Percentiles rank a stretch among this genome's conserved stretches.
Conservation (phyloP, 768 basidiomycete species). For the Trametes coccinea region DNA sequence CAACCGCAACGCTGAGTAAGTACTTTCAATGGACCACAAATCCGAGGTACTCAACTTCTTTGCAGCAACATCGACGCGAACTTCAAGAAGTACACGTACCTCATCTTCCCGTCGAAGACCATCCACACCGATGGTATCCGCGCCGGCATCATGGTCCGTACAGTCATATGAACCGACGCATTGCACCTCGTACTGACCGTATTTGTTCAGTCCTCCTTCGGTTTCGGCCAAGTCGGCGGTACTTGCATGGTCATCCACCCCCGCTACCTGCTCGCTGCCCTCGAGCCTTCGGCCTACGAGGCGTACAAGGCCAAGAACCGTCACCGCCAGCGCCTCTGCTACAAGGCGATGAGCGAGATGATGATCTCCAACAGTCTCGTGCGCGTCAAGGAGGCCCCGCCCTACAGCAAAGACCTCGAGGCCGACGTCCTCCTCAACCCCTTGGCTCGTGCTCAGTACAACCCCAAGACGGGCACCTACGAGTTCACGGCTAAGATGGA, state of each 20-base stretch:
- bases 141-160: constrained; percentile 78
- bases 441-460: constrained; percentile 78
- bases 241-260: constrained; percentile 87
- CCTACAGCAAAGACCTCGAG: constrained; percentile 86
- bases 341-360: constrained; percentile 94
- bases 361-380: constrained; percentile 93
- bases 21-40: constrained; percentile 20
- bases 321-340: constrained; percentile 66
- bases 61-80: constrained; percentile 87
- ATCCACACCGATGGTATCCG: constrained; percentile 93
- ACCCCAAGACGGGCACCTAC: constrained; percentile 85
- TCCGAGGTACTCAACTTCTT: not conserved
- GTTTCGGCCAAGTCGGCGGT: constrained; percentile 98
- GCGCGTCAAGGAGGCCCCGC: constrained; percentile 91
- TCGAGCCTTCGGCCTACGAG: constrained; percentile 77
- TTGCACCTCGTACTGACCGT: constrained; percentile 6
- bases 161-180: not conserved
- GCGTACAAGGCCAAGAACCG: constrained; percentile 73
- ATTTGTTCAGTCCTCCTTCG: constrained; percentile 76
- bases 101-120: constrained; percentile 97
- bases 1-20: constrained; percentile 95
- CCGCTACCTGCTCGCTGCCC: constrained; percentile 82
- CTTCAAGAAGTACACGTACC: constrained; percentile 84
- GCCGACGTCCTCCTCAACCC: constrained; percentile 88
- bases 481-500: constrained; percentile 70